Percentiles rank a stretch among this genome's conserved stretches.
phyloP scores from a whole-genome alignment of 345 rosid species.

The Cardamine occulta region DNA sequence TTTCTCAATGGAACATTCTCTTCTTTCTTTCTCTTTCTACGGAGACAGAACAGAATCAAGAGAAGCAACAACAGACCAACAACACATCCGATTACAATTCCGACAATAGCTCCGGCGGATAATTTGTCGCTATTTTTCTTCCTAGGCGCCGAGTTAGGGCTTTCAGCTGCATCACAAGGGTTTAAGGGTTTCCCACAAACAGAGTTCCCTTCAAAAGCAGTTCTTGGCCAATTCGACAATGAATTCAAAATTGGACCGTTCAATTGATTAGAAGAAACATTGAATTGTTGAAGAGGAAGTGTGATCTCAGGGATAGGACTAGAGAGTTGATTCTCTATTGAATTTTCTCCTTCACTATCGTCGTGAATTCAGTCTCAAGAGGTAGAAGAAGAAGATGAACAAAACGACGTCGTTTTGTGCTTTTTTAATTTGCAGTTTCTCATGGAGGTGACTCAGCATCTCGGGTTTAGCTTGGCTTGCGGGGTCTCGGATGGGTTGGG shows the following conservation, averaged over 20 bases:
- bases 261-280: constrained; percentile 67
- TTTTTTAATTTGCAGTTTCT: no score
- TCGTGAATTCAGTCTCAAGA: no score
- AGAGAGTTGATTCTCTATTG: constrained; percentile 61
- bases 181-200: constrained; percentile 74
- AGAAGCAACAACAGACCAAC: constrained; percentile 54
- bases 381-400: no score
- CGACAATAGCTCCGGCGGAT: constrained; percentile 73
- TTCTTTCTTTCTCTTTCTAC: constrained; percentile 50
- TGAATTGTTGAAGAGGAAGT: constrained; percentile 58
- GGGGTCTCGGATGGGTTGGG: no score
- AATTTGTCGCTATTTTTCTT: constrained; percentile 40
- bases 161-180: constrained; percentile 40
- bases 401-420: no score
- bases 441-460: no score
- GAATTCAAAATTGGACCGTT: constrained; percentile 62
- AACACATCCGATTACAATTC: constrained; percentile 66
- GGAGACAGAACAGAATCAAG: constrained; percentile 51
- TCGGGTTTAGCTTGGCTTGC: no score
- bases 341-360: no score
- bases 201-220: constrained; percentile 64
- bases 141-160: constrained; percentile 12
- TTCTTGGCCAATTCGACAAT: constrained; percentile 40
- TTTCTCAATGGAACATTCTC: constrained; percentile 34
- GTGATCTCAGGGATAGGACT: constrained; percentile 72